Base-by-base conservation (phyloP, 306 rosid genomes). In the Mucuna pruriens region DNA sequence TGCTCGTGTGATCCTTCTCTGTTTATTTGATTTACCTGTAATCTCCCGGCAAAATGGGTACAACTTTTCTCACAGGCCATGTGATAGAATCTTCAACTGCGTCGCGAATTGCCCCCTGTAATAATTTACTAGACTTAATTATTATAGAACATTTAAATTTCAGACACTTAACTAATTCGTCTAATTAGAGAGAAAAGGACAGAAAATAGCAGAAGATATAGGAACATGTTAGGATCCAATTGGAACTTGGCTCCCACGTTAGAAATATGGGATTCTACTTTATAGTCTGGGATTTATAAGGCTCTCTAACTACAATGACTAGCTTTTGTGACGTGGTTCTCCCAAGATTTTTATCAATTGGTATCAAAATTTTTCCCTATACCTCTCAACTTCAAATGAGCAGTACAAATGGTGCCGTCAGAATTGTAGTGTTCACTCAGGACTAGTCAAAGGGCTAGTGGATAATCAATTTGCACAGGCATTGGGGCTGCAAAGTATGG, bases 1-100 rank as follows among this genome's bases (percentile, higher is more conserved):
- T 16, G 64, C 61, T 58, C 33, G 46, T 46, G 67, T 49, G 42
- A 19, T 39, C 71, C 51, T 74, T 71, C 40, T 39, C 67, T 48
- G 57, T 42, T 44, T 42, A 75, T 38, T 31, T 68, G 29, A 62
- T 69, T 86, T 88, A 93, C 99, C 99, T 87, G 82, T 96, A 96
- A 87, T 96, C 99, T 84, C 99, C 98, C 16, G 99, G 97, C 85
- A 96, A 76, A 63, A 96, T 96, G 81, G 99, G 89, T 75, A 96
- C 66, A 76, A 96, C 83, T 86, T 96, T 96, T 75, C 98, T 87
- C 85, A 92, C 97, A 25, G 99, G 98, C 99, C 99, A 96, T 77
- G 98, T 89, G 58, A 96, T 81, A 78, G 97, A 88, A 90, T 96
- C 99, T 85, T 93, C 99, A 72, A 96, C 86, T 57, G 99, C 98